These are phyloP conservation scores for Saccharomycopsis vini DNA, from an alignment of 805 yeast genomes.

Conservation along the genomic window DNA sequence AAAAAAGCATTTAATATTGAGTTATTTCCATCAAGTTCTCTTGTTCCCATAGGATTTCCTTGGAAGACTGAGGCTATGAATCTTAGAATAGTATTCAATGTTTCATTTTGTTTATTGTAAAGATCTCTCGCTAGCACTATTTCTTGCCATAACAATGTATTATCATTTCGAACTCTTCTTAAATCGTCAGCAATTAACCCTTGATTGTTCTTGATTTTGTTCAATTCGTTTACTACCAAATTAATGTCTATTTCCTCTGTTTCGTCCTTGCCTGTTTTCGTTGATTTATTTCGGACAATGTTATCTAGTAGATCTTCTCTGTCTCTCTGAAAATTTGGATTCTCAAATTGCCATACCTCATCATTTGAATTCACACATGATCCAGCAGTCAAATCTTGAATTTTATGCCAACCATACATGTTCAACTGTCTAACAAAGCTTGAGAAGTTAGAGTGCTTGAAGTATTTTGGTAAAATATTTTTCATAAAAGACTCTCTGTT, in stretches of 20 bases:
- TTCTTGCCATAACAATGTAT: slow-evolving; percentile 87
- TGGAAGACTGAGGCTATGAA: slow-evolving; percentile 64
- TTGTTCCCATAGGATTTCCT: slow-evolving; percentile 7
- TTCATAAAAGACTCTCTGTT: slow-evolving; percentile 83
- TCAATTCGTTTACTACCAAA: slow-evolving; percentile 60
- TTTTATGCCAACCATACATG: slow-evolving; percentile 99
- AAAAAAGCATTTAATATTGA: slow-evolving; percentile 11
- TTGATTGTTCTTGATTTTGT: slow-evolving; percentile 69
- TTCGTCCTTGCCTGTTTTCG: slow-evolving; percentile 15
- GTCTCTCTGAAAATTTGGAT: slow-evolving; percentile 67
- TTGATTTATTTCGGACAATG: slow-evolving; percentile 55
- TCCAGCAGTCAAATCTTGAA: slow-evolving; percentile 83
- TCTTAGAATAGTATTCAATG: slow-evolving; percentile 77
- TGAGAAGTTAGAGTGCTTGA: slow-evolving; percentile 92
- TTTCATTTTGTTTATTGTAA: slow-evolving; percentile 76
- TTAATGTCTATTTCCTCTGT: slow-evolving; percentile 34
- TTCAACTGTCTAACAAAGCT: slow-evolving; percentile 92
- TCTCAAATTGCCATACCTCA: slow-evolving; percentile 83
- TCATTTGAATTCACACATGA: slow-evolving; percentile 30
- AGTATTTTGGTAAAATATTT: slow-evolving; percentile 77
- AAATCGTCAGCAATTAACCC: slow-evolving; percentile 75
- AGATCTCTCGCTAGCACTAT: slow-evolving; percentile 75
- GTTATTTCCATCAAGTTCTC: slow-evolving; percentile 12
- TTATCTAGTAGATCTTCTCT: slow-evolving; percentile 79
- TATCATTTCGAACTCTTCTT: slow-evolving; percentile 74